Evolutionary conservation across 73 alveolate genomes (phyloP).

Genomic region (Paramecium bursaria): DNA sequence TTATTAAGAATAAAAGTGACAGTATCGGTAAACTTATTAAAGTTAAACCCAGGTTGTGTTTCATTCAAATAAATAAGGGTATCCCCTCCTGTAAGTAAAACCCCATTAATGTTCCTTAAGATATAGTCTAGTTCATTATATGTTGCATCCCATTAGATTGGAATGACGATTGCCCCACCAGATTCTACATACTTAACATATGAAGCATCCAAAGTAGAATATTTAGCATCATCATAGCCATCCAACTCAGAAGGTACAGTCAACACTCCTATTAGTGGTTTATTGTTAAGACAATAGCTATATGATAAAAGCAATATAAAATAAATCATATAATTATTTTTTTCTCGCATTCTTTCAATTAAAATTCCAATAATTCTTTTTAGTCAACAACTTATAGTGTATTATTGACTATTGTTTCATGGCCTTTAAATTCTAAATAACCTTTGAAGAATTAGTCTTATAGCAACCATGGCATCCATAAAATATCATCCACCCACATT

Average conservation of each 20-base stretch:
- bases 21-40: not conserved
- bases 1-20: not conserved
- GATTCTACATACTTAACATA: conserved; percentile 68
- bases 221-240: not conserved
- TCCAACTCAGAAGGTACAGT: conserved; percentile 1
- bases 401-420: conserved; percentile 2
- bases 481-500: conserved; percentile 69
- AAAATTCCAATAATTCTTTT: conserved; percentile 28
- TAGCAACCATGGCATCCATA: conserved; percentile 60
- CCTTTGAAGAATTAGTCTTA: conserved; percentile 20
- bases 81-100: conserved; percentile 73
- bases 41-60: not conserved
- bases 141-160: conserved; percentile 36
- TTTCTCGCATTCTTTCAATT: conserved; percentile 20
- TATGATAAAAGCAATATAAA: not conserved
- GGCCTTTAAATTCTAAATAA: conserved; percentile 57
- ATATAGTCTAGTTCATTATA: conserved; percentile 9
- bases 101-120: conserved; percentile 63
- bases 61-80: conserved; percentile 10
- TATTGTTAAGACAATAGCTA: not conserved
- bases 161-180: conserved; percentile 75
- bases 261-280: not conserved
- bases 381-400: not conserved
- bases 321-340: too few species aligned
- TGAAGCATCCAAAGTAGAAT: conserved; percentile 8